Evolutionary conservation across 306 rosid species (phyloP), one percentile per base, ranked within the genome.

Genomic region (Styphnolobium japonicum): DNA sequence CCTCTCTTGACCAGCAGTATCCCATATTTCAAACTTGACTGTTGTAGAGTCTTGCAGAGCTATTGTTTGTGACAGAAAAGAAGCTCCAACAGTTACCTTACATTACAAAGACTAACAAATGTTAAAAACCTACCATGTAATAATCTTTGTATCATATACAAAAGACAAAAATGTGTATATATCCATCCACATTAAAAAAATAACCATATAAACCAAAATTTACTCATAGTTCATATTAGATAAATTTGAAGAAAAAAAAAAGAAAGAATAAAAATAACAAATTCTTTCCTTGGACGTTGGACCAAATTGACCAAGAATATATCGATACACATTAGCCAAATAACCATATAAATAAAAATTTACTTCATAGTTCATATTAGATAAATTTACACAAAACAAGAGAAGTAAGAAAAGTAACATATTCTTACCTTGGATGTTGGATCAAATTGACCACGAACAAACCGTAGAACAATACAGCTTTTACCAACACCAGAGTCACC

Each of bases 1-100:
- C 94, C 94, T 90, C 86, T 90, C 92, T 67, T 90, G 94, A 72
- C 94, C 94, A 84, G 94, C 94, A 48, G 94, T 90, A 80, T 90
- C 94, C 94, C 94, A 90, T 80, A 90, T 90, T 85, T 90, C 94
- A 80, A 90, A 90, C 78, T 88, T 90, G 67, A 90, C 94, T 0
- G 92, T 88, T 29, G 92, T 88, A 42, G 94, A 90, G 83, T 88
- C 94, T 71, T 90, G 94, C 73, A 90, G 69, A 72, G 90, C 92
- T 82, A 90, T 90, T 29, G 94, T 90, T 82, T 90, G 92, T 27
- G 92, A 85, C 87, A 90, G 82, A 88, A 90, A 90, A 55, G 94
- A 90, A 70, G 94, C 94, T 75, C 94, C 94, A 46, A 90, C 94
- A 21, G 94, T 90, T 64, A 90, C 94, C 94, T 90, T 83, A 27